Conservation (phyloP, 495 filamentous ascomycete species). For the Lindgomyces ingoldianus region DNA sequence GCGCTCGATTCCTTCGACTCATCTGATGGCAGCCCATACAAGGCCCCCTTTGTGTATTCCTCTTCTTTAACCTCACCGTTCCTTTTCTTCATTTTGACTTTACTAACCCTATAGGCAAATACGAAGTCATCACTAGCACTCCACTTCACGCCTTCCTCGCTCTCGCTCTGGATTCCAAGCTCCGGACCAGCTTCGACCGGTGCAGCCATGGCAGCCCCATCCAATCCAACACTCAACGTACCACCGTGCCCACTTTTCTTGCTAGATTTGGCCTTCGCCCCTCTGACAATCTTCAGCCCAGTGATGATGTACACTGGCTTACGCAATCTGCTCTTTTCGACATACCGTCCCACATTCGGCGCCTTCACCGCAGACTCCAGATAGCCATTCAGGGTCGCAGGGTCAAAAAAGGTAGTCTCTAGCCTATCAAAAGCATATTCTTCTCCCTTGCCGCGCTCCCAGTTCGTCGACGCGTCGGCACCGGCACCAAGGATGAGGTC, state of each 20-base stretch:
- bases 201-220: neutral
- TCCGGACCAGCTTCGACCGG: constrained; percentile 9
- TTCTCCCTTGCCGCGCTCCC: neutral
- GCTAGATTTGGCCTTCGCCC: neutral
- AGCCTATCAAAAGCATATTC: neutral
- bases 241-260: neutral
- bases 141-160: neutral
- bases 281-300: constrained; percentile 18
- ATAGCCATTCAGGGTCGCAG: neutral
- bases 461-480: neutral
- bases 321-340: neutral
- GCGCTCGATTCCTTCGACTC: no score
- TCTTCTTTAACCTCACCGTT: neutral
- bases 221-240: neutral
- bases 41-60: constrained; percentile 9
- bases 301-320: constrained; percentile 21
- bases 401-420: neutral
- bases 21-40: no score
- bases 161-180: neutral
- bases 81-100: neutral
- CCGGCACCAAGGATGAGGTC: neutral
- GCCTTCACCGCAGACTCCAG: neutral
- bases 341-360: neutral
- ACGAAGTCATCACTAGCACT: constrained; percentile 15
- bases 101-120: constrained; percentile 18